Conservation (phyloP, 192 early-diverging fungal species). For the Rhizoclosmatium sp. region DNA sequence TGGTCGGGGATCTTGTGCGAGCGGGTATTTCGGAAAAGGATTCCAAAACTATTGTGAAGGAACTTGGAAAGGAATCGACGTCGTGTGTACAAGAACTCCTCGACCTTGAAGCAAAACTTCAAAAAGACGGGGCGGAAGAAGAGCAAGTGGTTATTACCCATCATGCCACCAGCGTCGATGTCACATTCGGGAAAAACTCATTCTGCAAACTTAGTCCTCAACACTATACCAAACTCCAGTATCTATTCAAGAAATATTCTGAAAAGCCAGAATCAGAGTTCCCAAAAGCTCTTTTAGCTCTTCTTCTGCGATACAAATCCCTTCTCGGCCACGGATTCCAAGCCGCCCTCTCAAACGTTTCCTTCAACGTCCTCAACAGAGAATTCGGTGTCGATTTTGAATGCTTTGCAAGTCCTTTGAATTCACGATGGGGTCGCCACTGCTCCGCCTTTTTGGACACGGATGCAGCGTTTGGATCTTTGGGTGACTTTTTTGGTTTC, state of each 20-base stretch:
- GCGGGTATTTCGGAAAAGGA: constrained; percentile 20
- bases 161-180: constrained; percentile 21
- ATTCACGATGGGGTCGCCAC: constrained; percentile 20
- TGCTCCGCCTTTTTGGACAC: constrained; percentile 26
- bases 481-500: constrained; percentile 29
- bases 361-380: constrained; percentile 24
- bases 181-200: constrained; percentile 14
- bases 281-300: constrained; percentile 9
- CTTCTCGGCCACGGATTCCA: constrained; percentile 31
- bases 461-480: constrained; percentile 15
- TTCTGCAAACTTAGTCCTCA: constrained; percentile 27
- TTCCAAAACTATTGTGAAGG: constrained; percentile 4
- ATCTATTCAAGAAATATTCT: constrained; percentile 6
- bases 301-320: constrained; percentile 25
- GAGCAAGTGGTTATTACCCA: constrained; percentile 3
- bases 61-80: constrained; percentile 26
- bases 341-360: constrained; percentile 14
- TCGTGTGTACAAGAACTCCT: constrained; percentile 19
- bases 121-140: background rate
- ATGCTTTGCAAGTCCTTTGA: constrained; percentile 28
- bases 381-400: constrained; percentile 37
- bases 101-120: background rate
- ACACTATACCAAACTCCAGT: constrained; percentile 27
- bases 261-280: background rate
- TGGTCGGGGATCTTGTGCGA: constrained; percentile 21